Evolutionary conservation across 352 stramenopile genomes (phyloP), one percentile per base, ranked within the genome.

Genomic region (Phytophthora gonapodyides): DNA sequence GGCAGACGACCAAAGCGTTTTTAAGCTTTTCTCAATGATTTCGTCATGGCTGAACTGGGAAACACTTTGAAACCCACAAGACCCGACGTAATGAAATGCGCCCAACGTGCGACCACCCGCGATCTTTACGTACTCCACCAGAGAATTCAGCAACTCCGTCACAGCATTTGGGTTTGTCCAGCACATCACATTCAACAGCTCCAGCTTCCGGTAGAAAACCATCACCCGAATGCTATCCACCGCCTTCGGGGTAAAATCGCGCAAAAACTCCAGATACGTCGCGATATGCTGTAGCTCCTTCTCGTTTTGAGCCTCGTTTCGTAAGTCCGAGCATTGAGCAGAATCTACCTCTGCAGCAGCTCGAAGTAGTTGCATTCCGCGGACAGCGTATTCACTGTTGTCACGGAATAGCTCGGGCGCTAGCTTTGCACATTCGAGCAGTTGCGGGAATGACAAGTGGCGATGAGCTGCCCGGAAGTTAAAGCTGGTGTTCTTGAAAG

Each of bases 401-500:
- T 60, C 59, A 30, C 42, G 40, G 69, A 80, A 80, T 1, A 66
- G 19, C 13, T 61, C 43, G 13, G 69, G 64, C 15, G 66, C 50
- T 52, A 43, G 56, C 16, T 64, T 43, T 16, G 73, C 57, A 44
- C 76, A 68, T 21, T 50, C 36, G 19, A 67, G 5, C 13, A 87
- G 34, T 34, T 84, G 75, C 13, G 67, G 19, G 13, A 83, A 58
- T 3, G 75, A 75, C 38, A 87, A 59, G 27, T 49, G 46, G 7
- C 19, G 36, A 54, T 87, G 77, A 4, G 40, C 77, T 48, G 56
- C n/a, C 0, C 75, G 64, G 19, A 67, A 77, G 11, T 69, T 71
- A 41, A 84, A 84, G 19, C 47, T 65, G 45, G 47, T 56, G 16
- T 64, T 58, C 16, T 50, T 49, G 42, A 43, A 13, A 6, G 11